phyloP scores from a whole-genome alignment of 805 yeast genomes.

The Kodamaea laetipori region DNA sequence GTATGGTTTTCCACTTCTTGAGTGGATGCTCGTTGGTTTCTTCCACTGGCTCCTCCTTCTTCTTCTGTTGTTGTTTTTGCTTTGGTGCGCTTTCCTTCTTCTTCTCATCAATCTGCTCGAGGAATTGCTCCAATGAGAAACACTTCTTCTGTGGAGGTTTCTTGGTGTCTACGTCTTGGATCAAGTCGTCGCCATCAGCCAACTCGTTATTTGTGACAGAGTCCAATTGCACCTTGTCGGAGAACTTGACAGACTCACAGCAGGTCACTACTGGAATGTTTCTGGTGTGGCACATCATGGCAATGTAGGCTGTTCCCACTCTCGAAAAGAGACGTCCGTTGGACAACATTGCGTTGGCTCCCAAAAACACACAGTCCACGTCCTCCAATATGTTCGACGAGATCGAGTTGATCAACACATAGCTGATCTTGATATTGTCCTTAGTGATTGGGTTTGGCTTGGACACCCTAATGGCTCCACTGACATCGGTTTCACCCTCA shows the following conservation, averaged over 20 bases:
- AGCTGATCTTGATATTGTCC: conserved; percentile 71
- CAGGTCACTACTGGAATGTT: conserved; percentile 94
- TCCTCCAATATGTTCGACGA: conserved; percentile 75
- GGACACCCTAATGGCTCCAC: conserved; percentile 17
- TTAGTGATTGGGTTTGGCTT: conserved; percentile 34
- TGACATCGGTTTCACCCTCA: not conserved
- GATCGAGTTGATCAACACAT: conserved; percentile 76
- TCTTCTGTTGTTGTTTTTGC: conserved; percentile 24
- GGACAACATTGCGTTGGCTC: conserved; percentile 96
- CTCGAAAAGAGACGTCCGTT: conserved; percentile 92
- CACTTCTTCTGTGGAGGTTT: conserved; percentile 60
- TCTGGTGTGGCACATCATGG: conserved; percentile 85
- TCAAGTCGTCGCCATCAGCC: conserved; percentile 74
- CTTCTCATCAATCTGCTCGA: conserved; percentile 44
- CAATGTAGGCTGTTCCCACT: conserved; percentile 91
- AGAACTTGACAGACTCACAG: conserved; percentile 91
- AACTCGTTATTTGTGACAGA: conserved; percentile 93
- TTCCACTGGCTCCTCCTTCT: conserved; percentile 16
- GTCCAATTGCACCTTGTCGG: conserved; percentile 93
- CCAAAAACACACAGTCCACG: conserved; percentile 88
- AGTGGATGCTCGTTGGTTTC: conserved; percentile 45
- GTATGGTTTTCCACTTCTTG: conserved; percentile 63
- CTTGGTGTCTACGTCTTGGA: conserved; percentile 49
- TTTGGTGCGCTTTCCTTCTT: conserved; percentile 16
- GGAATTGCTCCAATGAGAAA: conserved; percentile 65